Evolutionary conservation across 306 rosid species (phyloP), one percentile per base, ranked within the genome.

Genomic region (Hippophae tibetana): DNA sequence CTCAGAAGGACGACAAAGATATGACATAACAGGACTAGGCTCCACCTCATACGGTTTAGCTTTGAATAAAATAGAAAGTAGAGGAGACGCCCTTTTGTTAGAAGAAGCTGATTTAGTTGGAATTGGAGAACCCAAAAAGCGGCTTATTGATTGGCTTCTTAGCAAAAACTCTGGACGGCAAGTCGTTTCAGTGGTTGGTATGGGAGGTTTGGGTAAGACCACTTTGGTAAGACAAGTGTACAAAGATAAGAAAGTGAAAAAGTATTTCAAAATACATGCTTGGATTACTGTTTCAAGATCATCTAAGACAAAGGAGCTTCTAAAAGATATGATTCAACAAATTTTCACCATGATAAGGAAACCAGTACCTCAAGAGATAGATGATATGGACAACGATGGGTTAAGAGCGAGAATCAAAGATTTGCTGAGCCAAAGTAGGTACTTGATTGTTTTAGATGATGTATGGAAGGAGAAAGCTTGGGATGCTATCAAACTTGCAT

Each of bases 121-220:
- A 57, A 83, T 80, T 47, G 49, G 75, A 3, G 64, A 60, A 55
- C 79, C 58, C 13, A 80, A 83, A 27, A 54, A 31, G 38, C 10
- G 62, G 69, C 48, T 83, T 60, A 70, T 75, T 3, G 10, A 62
- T 38, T 62, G 72, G 82, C 57, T 80, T 43, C 47, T 67, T n/a
- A 40, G 42, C 13, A 57, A 53, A n/a, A 54, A 63, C 9, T 51
- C 69, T 0, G 48, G 57, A 42, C 69, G 69, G 27, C 59, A 65
- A 48, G 82, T 75, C 23, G 69, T 78, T 25, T 73, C 76, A 8
- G 82, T 80, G n/a, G 72, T 78, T 6, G 89, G 84, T 13, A 84
- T 78, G 82, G 89, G 86, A 6, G 84, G 89, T 52, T 38, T 78
- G 78, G 89, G 89, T 40, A 84, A 84, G 55, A 84, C 84, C 12